Percentiles rank a stretch among this genome's conserved stretches.
Conservation (phyloP, 306 rosid species). For the Ceratonia siliqua region DNA sequence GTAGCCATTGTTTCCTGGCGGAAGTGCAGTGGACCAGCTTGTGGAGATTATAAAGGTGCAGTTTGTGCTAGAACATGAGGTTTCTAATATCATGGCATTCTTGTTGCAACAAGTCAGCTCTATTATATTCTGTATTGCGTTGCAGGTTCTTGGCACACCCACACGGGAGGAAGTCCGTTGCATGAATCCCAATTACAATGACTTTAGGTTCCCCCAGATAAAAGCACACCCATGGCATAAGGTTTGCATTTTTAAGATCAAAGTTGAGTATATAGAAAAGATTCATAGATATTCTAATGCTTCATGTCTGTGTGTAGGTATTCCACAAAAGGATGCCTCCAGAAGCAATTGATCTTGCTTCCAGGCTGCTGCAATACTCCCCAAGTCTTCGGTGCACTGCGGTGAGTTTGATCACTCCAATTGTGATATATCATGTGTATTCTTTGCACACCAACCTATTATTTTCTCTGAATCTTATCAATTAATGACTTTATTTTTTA, state of each 20-base stretch:
- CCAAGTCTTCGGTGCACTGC: conserved; percentile 97
- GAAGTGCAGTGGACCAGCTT: conserved; percentile 94
- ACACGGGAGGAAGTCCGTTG: conserved; percentile 98
- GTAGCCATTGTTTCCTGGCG: conserved; percentile 97
- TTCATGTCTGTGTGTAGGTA: conserved; percentile 49
- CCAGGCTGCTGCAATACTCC: conserved; percentile 89
- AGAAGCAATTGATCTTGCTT: conserved; percentile 93
- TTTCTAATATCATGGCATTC: conserved; percentile 15
- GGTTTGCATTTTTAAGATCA: conserved; percentile 46
- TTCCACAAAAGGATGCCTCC: conserved; percentile 98
- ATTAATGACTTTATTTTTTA: background rate
- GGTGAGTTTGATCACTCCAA: conserved; percentile 49
- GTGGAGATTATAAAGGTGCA: conserved; percentile 92
- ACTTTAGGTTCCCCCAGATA: conserved; percentile 88
- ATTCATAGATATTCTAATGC: conserved; percentile 27
- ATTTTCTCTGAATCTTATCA: conserved; percentile 8
- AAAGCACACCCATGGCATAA: conserved; percentile 99
- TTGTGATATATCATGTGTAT: background rate
- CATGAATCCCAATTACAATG: conserved; percentile 95
- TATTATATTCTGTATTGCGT: conserved; percentile 30
- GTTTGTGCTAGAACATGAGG: background rate
- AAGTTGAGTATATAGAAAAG: conserved; percentile 1
- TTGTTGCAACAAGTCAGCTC: background rate
- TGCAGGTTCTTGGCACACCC: conserved; percentile 97
- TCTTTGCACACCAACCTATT: background rate